phyloP scores from a whole-genome alignment of 2,329 filamentous ascomycete species.

The Aureobasidium lini region DNA sequence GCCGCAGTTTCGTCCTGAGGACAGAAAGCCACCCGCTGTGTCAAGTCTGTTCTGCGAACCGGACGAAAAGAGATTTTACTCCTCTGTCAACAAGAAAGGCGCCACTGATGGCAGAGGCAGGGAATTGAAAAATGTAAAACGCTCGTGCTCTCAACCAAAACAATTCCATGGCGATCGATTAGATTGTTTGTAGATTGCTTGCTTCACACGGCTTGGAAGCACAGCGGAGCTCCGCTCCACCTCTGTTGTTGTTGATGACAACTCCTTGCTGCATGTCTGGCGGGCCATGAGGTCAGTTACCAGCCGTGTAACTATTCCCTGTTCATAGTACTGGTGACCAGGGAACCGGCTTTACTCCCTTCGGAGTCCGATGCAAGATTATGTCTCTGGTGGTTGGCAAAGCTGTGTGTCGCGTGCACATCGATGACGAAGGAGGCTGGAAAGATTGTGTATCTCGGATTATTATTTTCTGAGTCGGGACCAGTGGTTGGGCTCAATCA shows the following conservation, averaged over 20 bases:
- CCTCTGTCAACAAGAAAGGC: background rate
- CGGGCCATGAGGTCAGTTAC: no score
- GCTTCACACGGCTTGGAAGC: background rate
- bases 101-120: background rate
- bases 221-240: background rate
- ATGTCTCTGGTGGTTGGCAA: background rate
- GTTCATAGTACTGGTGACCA: background rate
- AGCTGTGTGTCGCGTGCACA: background rate
- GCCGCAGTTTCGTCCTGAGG: conserved; percentile 1
- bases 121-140: background rate
- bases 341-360: background rate
- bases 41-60: background rate
- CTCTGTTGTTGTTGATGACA: no score
- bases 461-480: conserved; percentile 1
- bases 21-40: conserved; percentile 2
- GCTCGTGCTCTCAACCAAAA: conserved; percentile 4
- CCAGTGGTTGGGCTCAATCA: background rate
- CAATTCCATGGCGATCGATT: background rate
- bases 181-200: background rate
- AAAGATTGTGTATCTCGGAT: conserved; percentile 1
- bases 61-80: background rate
- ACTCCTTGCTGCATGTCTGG: background rate
- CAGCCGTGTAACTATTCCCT: background rate
- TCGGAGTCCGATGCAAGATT: background rate
- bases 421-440: conserved; percentile 5